Percentiles rank a stretch among this genome's conserved stretches.
Conservation (phyloP, 2,329 filamentous ascomycete genomes). For the Boeremia lycopersici region DNA sequence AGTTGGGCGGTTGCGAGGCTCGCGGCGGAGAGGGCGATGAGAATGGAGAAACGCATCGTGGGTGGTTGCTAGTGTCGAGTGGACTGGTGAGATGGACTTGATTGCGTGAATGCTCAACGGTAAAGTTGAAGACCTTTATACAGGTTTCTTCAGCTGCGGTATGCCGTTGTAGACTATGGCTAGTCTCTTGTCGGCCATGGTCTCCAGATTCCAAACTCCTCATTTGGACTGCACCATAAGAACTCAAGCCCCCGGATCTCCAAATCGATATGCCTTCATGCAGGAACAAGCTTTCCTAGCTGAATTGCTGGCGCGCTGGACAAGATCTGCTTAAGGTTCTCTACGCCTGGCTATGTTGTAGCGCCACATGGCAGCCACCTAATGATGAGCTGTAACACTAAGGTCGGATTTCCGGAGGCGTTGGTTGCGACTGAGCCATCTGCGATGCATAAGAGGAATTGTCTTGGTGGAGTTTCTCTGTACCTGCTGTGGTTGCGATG, state of each 20-base stretch:
- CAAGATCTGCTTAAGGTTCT: background rate
- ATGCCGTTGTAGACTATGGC: background rate
- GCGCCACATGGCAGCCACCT: background rate
- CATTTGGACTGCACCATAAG: background rate
- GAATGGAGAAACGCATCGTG: constrained; percentile 6
- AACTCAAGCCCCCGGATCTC: constrained; percentile 4
- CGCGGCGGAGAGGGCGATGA: constrained; percentile 4
- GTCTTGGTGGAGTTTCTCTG: background rate
- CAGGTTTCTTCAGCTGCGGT: background rate
- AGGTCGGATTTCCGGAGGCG: background rate
- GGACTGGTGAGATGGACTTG: background rate
- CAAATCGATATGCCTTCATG: constrained; percentile 7
- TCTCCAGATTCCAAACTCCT: background rate
- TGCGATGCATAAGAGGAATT: too few relatives aligned
- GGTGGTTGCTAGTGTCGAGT: background rate
- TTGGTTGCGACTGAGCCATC: background rate
- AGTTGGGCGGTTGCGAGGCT: constrained; percentile 18
- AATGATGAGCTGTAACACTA: background rate
- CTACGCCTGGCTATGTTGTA: background rate
- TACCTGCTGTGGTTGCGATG: background rate
- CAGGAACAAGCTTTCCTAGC: constrained; percentile 9
- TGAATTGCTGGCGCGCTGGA: background rate
- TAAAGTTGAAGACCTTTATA: background rate
- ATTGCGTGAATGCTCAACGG: background rate
- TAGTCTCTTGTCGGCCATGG: background rate